Conservation (phyloP, 73 alveolate genomes). For the Symbiodinium natans region DNA sequence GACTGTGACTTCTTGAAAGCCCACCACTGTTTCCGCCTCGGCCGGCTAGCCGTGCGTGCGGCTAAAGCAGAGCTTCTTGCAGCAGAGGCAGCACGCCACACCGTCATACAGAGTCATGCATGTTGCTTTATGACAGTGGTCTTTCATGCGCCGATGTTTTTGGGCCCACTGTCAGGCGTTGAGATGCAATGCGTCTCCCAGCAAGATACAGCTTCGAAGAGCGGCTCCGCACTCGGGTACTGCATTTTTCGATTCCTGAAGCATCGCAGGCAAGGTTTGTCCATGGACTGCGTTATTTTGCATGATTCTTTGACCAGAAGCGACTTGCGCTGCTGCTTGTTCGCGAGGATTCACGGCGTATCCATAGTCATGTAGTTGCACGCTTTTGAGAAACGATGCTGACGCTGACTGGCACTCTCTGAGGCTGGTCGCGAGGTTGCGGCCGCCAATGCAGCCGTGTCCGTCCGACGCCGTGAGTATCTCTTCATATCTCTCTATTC, state of each 20-base stretch:
- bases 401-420: too few species aligned
- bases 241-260: neutral
- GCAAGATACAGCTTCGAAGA: neutral
- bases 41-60: slow-evolving; percentile 35
- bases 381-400: too few species aligned
- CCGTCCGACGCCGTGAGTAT: too few species aligned
- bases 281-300: too few species aligned
- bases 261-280: too few species aligned
- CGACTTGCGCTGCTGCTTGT: too few species aligned
- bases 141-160: neutral
- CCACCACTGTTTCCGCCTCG: slow-evolving; percentile 47
- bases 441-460: neutral
- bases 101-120: too few species aligned
- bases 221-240: neutral
- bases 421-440: neutral
- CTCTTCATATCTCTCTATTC: too few species aligned
- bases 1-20: slow-evolving; percentile 44
- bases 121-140: too few species aligned
- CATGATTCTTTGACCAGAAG: too few species aligned
- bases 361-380: too few species aligned
- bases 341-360: too few species aligned
- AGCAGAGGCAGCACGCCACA: slow-evolving; percentile 21
- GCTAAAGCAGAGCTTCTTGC: neutral
- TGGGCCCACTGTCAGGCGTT: neutral
- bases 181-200: neutral